phyloP scores from a whole-genome alignment of 1,284 basidiomycete genomes.

The Fomitopsis schrenkii region DNA sequence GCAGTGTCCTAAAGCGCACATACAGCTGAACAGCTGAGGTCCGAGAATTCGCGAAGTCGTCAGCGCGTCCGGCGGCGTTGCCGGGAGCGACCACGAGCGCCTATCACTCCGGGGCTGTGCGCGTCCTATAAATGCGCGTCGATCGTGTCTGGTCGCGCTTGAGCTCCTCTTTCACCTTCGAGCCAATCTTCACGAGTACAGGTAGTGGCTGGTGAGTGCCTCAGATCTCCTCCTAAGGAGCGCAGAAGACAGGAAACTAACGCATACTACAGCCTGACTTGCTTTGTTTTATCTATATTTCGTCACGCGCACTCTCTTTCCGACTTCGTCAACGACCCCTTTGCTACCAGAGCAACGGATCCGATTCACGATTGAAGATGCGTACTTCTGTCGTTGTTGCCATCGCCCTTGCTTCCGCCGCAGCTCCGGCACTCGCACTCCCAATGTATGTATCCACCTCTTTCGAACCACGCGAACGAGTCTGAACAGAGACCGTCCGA shows the following conservation, averaged over 20 bases:
- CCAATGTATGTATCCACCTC: not conserved
- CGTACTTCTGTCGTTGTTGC: constrained; percentile 1
- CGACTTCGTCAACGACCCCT: not conserved
- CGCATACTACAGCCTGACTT: not conserved
- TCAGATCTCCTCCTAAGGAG: no score
- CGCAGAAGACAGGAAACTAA: not conserved
- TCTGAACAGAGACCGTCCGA: not conserved
- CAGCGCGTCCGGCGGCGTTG: not conserved
- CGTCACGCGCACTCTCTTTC: not conserved
- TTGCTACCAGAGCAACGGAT: not conserved
- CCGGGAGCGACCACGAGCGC: not conserved
- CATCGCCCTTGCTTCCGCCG: not conserved
- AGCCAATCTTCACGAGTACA: constrained; percentile 1
- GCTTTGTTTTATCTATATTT: constrained; percentile 3
- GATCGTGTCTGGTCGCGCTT: not conserved
- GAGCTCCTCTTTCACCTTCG: constrained; percentile 4
- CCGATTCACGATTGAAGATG: not conserved
- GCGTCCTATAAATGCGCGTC: not conserved
- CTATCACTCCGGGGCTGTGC: not conserved
- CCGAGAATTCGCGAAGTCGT: no score
- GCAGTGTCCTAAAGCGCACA: no score
- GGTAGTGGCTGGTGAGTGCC: constrained; percentile 6
- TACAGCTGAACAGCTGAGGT: no score
- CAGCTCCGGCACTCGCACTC: not conserved
- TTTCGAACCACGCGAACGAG: no score